These are phyloP conservation scores for Cladosporium sphaerospermum DNA, from an alignment of 2,329 filamentous ascomycete species.

Conservation along the genomic window DNA sequence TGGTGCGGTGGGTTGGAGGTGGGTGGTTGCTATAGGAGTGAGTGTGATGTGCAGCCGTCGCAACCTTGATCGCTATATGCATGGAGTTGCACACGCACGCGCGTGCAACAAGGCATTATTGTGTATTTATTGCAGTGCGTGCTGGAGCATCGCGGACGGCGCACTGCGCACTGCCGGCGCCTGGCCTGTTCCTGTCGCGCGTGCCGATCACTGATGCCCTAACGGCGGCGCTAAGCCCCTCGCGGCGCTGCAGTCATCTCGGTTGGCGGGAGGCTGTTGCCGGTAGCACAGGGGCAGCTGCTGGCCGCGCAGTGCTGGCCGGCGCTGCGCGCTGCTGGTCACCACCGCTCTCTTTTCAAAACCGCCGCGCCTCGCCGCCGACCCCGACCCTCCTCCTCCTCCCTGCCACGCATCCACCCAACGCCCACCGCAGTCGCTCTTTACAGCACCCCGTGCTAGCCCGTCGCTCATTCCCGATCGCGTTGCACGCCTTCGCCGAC, in stretches of 20 bases:
- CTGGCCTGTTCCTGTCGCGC: background rate
- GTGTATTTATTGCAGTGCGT: too few relatives aligned
- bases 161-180: background rate
- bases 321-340: background rate
- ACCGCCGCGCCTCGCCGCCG: background rate
- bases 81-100: too few relatives aligned
- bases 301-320: background rate
- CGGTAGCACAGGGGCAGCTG: background rate
- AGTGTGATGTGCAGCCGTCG: too few relatives aligned
- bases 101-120: too few relatives aligned
- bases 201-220: conserved; percentile 3
- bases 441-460: conserved; percentile 6
- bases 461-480: conserved; percentile 10
- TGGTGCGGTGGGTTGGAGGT: background rate
- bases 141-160: too few relatives aligned
- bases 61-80: too few relatives aligned
- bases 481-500: conserved; percentile 4
- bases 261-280: background rate
- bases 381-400: background rate
- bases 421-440: conserved; percentile 10
- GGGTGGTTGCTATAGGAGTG: background rate
- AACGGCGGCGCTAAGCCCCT: conserved; percentile 3
- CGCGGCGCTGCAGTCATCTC: conserved; percentile 4
- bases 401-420: background rate
- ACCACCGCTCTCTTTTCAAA: background rate